Evolutionary conservation across 2,329 filamentous ascomycete species (phyloP).

Genomic region (Aureobasidium mangrovei): DNA sequence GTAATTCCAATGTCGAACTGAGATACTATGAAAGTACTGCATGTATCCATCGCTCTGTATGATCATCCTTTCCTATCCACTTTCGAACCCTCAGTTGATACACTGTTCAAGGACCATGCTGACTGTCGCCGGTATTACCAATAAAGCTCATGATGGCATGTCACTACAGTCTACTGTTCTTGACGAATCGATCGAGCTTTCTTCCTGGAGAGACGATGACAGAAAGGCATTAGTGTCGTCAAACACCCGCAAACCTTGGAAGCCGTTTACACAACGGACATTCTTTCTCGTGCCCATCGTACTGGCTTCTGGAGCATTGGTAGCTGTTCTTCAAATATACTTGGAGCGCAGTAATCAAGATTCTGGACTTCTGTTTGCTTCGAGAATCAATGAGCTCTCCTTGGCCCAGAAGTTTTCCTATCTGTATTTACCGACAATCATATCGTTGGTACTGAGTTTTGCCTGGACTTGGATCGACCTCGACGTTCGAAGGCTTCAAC

Average conservation of each 20-base stretch:
- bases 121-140: background rate
- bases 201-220: background rate
- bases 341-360: slow-evolving; percentile 32
- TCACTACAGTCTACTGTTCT: background rate
- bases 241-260: background rate
- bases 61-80: background rate
- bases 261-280: background rate
- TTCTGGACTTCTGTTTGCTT: slow-evolving; percentile 36
- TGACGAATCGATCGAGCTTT: background rate
- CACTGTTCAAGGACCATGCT: background rate
- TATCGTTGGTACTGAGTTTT: slow-evolving; percentile 48
- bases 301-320: slow-evolving; percentile 27
- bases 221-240: background rate
- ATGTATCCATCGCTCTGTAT: background rate
- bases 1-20: background rate
- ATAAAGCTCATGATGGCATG: background rate
- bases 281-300: slow-evolving; percentile 5
- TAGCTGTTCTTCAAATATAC: slow-evolving; percentile 38
- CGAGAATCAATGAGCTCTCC: slow-evolving; percentile 31
- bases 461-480: slow-evolving; percentile 53
- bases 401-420: slow-evolving; percentile 32
- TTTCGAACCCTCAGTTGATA: background rate
- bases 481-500: slow-evolving; percentile 50
- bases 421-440: slow-evolving; percentile 45
- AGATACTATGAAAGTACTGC: background rate